Conservation (phyloP, 164 flowering plant species). For the Cinnamomum micranthum region DNA sequence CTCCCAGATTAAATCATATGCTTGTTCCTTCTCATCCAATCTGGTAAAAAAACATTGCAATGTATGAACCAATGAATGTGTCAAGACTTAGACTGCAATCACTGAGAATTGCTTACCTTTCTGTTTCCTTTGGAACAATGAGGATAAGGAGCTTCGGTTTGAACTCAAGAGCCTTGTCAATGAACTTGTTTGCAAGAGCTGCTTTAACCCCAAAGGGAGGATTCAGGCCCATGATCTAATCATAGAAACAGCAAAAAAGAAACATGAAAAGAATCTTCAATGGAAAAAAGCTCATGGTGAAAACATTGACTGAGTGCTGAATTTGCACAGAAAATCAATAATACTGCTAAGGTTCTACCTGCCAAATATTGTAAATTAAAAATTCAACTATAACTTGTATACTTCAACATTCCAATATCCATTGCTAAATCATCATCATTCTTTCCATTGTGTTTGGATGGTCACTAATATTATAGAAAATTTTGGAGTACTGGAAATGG, state of each 20-base stretch:
- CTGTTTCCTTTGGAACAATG: conserved; percentile 76
- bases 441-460: too few species aligned
- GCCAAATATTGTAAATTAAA: neutral
- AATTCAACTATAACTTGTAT: neutral
- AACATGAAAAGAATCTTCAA: neutral
- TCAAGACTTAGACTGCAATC: too few species aligned
- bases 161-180: conserved; percentile 81
- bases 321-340: neutral
- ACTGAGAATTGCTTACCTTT: conserved; percentile 37
- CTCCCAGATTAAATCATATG: conserved; percentile 73
- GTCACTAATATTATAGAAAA: too few species aligned
- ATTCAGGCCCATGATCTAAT: conserved; percentile 82
- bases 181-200: conserved; percentile 66
- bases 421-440: neutral
- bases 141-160: conserved; percentile 83
- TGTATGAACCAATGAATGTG: neutral
- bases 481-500: too few species aligned
- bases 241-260: neutral
- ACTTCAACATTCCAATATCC: neutral
- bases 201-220: conserved; percentile 89
- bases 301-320: neutral
- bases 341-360: neutral
- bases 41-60: conserved; percentile 30
- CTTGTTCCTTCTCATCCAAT: conserved; percentile 45
- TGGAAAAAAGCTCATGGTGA: neutral